phyloP scores from a whole-genome alignment of 306 rosid species.

The Citrullus mucosospermus region DNA sequence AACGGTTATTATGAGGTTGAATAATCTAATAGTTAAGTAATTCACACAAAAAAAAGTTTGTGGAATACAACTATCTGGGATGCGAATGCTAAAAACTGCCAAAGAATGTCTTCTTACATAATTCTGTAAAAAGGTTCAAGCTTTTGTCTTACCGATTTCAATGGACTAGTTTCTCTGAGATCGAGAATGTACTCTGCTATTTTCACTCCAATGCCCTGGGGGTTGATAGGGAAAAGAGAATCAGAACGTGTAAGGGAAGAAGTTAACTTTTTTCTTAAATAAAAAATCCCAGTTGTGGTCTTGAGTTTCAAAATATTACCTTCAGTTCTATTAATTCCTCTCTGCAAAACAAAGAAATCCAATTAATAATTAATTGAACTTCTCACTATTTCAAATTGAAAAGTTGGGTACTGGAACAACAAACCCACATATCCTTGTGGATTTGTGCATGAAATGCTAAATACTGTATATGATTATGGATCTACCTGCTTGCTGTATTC shows the following conservation, averaged over 20 bases:
- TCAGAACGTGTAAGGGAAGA: background rate
- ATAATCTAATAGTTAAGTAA: background rate
- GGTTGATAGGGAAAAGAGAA: slow-evolving; percentile 2
- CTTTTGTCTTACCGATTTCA: slow-evolving; percentile 53
- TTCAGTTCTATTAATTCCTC: slow-evolving; percentile 65
- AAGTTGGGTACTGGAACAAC: background rate
- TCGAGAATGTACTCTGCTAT: slow-evolving; percentile 75
- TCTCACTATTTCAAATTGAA: background rate
- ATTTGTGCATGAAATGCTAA: background rate
- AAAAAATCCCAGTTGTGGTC: background rate
- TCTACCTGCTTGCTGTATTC: slow-evolving; percentile 79
- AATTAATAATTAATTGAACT: background rate
- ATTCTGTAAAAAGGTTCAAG: background rate
- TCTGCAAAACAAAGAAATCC: slow-evolving; percentile 29
- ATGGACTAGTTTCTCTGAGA: slow-evolving; percentile 68
- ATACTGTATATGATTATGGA: background rate
- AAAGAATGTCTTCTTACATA: background rate
- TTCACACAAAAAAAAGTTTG: background rate
- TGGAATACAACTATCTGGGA: background rate
- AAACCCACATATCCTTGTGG: background rate
- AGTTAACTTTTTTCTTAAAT: background rate
- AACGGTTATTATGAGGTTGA: background rate
- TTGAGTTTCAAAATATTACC: slow-evolving; percentile 19
- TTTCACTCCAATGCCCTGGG: slow-evolving; percentile 75
- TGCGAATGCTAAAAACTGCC: background rate